Conservation (phyloP, 2,329 filamentous ascomycete species). For the Colletotrichum incanum region DNA sequence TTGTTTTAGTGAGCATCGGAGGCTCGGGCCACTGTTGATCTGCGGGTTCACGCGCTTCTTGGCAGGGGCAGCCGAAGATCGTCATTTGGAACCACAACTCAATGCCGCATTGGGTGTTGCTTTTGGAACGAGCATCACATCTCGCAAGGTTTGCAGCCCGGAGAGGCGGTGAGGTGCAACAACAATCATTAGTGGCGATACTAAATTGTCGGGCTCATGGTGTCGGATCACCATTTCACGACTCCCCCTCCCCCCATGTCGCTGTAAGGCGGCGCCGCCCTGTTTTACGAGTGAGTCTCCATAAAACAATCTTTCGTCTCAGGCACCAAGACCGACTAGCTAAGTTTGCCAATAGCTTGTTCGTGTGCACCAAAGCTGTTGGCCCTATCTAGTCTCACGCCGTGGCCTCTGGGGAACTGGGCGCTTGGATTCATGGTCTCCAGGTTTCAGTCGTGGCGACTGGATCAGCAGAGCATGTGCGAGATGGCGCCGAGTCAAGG, state of each 20-base stretch:
- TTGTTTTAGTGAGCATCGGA: conserved; percentile 6
- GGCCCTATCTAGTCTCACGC: not conserved
- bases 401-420: too few species aligned
- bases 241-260: not conserved
- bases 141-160: too few species aligned
- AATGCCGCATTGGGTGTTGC: not conserved
- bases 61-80: conserved; percentile 23
- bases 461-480: not conserved
- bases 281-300: not conserved
- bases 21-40: conserved; percentile 10
- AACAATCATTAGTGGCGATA: not conserved
- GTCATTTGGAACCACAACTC: conserved; percentile 21
- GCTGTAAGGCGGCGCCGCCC: too few species aligned
- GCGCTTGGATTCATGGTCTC: too few species aligned
- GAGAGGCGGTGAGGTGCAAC: not conserved
- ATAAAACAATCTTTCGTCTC: not conserved
- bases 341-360: too few species aligned
- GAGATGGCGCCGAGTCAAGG: not conserved
- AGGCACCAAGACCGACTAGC: not conserved
- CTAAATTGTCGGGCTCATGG: not conserved
- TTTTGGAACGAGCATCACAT: not conserved
- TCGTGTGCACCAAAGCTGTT: too few species aligned
- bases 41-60: not conserved
- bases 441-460: not conserved
- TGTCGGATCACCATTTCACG: not conserved